Evolutionary conservation across 305 asterid genomes (phyloP).

Genomic region (Rubia tinctorum): DNA sequence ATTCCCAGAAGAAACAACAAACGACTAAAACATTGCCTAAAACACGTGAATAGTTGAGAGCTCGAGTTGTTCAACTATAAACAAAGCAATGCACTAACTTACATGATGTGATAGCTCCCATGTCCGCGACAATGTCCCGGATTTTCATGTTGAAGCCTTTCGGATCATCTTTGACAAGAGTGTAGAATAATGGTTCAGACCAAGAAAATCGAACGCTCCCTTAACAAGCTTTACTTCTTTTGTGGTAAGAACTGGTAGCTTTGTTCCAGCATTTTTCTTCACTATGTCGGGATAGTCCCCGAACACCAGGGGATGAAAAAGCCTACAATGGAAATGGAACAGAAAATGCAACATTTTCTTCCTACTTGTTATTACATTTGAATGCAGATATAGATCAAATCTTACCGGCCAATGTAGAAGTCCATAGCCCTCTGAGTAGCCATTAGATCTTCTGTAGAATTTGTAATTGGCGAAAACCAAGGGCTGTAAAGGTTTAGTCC

Average conservation of each 20-base stretch:
- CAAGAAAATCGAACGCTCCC: constrained; percentile 26
- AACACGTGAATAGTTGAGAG: not conserved
- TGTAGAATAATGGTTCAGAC: constrained; percentile 19
- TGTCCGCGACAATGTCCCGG: constrained; percentile 32
- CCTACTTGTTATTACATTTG: not conserved
- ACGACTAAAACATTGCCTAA: not conserved
- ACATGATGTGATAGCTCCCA: constrained; percentile 23
- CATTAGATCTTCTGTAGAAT: constrained; percentile 15
- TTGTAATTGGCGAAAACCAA: constrained; percentile 16
- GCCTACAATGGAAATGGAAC: not conserved
- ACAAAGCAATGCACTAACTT: not conserved
- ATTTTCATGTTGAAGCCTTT: constrained; percentile 10
- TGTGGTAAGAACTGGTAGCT: constrained; percentile 13
- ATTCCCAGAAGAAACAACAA: constrained; percentile 12
- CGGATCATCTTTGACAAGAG: constrained; percentile 26
- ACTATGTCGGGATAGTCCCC: constrained; percentile 28
- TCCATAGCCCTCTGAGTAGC: constrained; percentile 14
- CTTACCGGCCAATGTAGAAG: constrained; percentile 25
- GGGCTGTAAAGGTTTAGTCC: constrained; percentile 10
- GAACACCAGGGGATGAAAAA: constrained; percentile 11
- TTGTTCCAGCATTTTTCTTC: constrained; percentile 19
- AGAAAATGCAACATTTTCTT: not conserved
- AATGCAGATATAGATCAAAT: not conserved
- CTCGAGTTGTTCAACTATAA: not conserved
- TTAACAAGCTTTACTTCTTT: constrained; percentile 15